A percentile compares a stretch with the other conserved stretches of the same genome.
These are phyloP conservation scores for Pyrenophora graminea DNA, from an alignment of 2,329 filamentous ascomycete genomes.

Conservation along the genomic window DNA sequence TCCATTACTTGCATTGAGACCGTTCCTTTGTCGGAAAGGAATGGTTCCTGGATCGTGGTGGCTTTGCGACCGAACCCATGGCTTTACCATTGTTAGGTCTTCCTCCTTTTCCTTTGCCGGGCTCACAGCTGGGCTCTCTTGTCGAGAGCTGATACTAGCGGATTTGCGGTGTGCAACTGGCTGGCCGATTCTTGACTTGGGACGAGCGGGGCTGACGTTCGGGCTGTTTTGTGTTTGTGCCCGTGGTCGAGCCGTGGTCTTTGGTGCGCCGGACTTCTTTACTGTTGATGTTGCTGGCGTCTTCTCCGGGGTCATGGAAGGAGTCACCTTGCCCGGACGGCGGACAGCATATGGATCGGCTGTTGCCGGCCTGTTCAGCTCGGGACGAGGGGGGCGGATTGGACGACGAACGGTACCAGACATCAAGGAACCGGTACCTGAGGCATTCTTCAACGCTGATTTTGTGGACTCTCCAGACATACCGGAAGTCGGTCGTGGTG, in stretches of 20 bases:
- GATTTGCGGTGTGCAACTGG: slow-evolving; percentile 35
- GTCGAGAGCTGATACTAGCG: slow-evolving; percentile 33
- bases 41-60: slow-evolving; percentile 35
- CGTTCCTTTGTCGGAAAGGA: slow-evolving; percentile 45
- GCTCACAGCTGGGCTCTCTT: slow-evolving; percentile 40
- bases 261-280: slow-evolving; percentile 44
- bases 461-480: slow-evolving; percentile 41
- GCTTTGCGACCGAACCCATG: slow-evolving; percentile 45
- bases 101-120: slow-evolving; percentile 51
- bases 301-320: slow-evolving; percentile 53
- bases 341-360: slow-evolving; percentile 58
- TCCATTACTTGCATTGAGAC: slow-evolving; percentile 47
- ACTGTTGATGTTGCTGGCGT: slow-evolving; percentile 47
- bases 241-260: slow-evolving; percentile 37
- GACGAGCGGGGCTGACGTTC: slow-evolving; percentile 41
- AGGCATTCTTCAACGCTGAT: slow-evolving; percentile 36
- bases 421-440: slow-evolving; percentile 54
- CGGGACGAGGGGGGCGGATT: slow-evolving; percentile 44
- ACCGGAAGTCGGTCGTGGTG: slow-evolving; percentile 44
- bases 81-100: slow-evolving; percentile 54
- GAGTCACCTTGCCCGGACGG: slow-evolving; percentile 49
- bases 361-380: slow-evolving; percentile 56
- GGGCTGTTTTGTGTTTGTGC: slow-evolving; percentile 43
- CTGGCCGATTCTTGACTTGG: slow-evolving; percentile 43
- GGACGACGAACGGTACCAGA: slow-evolving; percentile 63